phyloP scores from a whole-genome alignment of 2,329 filamentous ascomycete species.

The Botrytis deweyae region DNA sequence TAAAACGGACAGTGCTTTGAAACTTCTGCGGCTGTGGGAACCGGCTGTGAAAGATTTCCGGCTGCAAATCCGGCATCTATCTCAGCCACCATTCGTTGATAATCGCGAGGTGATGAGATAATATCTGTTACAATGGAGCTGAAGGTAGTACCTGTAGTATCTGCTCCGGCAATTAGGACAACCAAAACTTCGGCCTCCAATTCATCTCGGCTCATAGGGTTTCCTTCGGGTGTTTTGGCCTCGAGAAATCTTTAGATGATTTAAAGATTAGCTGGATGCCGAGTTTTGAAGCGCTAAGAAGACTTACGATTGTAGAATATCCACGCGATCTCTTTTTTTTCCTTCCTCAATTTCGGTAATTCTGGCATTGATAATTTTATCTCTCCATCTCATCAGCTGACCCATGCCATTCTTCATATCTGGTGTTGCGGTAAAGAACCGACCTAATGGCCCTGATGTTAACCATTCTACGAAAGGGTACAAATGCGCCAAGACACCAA shows the following conservation, averaged over 20 bases:
- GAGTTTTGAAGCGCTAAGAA: background rate
- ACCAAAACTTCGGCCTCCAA: constrained; percentile 17
- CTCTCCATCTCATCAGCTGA: constrained; percentile 16
- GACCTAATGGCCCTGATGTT: constrained; percentile 51
- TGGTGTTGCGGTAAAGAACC: constrained; percentile 14
- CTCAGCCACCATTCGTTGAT: constrained; percentile 1
- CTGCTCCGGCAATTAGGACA: constrained; percentile 10
- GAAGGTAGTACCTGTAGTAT: constrained; percentile 14
- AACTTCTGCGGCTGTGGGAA: background rate
- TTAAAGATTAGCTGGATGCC: background rate
- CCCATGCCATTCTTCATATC: constrained; percentile 15
- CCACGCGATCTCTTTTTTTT: background rate
- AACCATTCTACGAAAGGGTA: constrained; percentile 55
- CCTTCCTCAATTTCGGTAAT: constrained; percentile 12
- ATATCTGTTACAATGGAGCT: constrained; percentile 6
- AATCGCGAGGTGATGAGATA: background rate
- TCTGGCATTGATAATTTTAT: constrained; percentile 9
- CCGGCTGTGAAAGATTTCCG: constrained; percentile 1
- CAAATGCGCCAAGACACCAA: constrained; percentile 44
- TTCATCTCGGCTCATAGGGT: background rate
- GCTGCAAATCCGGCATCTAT: background rate
- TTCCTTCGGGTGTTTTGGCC: background rate
- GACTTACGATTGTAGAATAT: constrained; percentile 12
- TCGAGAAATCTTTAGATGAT: background rate
- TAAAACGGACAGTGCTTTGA: constrained; percentile 2